Conservation (phyloP, 805 yeast genomes). For the Saturnispora zaruensis region DNA sequence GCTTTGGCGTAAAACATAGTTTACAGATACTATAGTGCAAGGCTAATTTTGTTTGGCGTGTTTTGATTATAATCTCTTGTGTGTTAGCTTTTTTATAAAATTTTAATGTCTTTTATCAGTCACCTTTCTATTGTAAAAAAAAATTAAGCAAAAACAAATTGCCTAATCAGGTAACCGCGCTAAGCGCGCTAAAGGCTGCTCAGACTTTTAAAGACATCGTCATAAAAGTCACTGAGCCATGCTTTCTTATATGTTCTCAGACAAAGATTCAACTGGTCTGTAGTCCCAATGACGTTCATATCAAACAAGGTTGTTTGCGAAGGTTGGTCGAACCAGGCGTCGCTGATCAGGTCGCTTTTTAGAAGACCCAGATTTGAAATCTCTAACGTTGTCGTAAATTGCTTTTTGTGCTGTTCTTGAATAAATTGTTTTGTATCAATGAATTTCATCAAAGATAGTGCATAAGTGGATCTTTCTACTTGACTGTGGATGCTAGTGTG, state of each 20-base stretch:
- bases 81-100: conserved; percentile 2
- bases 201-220: conserved; percentile 9
- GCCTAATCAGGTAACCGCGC: background rate
- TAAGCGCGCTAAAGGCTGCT: conserved; percentile 1
- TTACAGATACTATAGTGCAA: background rate
- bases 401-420: background rate
- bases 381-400: conserved; percentile 14
- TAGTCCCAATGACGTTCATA: background rate
- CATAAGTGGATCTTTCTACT: conserved; percentile 2
- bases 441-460: conserved; percentile 9
- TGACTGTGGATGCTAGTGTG: conserved; percentile 9
- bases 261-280: background rate
- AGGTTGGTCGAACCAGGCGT: conserved; percentile 5
- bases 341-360: background rate
- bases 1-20: background rate
- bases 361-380: conserved; percentile 8
- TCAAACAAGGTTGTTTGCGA: background rate
- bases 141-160: background rate
- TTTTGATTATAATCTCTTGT: background rate
- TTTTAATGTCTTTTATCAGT: background rate
- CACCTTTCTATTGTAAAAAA: background rate
- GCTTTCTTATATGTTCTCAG: background rate
- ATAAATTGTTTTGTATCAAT: conserved; percentile 7
- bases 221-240: background rate
- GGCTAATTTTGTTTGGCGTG: background rate